phyloP scores from a whole-genome alignment of 2,329 filamentous ascomycete species.

The Fonsecaea multimorphosa region DNA sequence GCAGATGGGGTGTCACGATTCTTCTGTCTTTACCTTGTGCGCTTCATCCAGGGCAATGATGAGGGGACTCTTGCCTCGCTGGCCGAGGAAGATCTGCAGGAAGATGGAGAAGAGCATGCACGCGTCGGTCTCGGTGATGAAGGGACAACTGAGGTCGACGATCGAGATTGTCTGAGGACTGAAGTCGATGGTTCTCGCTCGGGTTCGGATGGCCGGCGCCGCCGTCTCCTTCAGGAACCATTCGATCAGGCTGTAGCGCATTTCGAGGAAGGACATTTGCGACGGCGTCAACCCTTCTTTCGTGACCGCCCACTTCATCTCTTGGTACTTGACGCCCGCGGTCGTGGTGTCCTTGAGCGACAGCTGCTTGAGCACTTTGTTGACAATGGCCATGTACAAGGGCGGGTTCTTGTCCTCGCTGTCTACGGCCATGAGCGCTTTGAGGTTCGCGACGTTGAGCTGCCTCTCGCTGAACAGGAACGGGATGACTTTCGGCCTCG shows the following conservation, averaged over 20 bases:
- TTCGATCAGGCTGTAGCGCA: conserved; percentile 67
- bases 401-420: conserved; percentile 49
- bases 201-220: not conserved
- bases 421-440: conserved; percentile 61
- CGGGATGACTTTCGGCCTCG: conserved; percentile 51
- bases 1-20: no score
- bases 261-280: conserved; percentile 62
- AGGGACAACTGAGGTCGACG: conserved; percentile 75
- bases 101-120: conserved; percentile 76
- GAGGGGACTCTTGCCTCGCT: conserved; percentile 56
- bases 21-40: conserved; percentile 66
- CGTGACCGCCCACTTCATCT: conserved; percentile 44
- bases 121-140: conserved; percentile 68
- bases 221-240: conserved; percentile 59
- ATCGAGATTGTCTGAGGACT: conserved; percentile 64
- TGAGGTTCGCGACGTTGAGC: conserved; percentile 60
- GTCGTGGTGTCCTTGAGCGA: conserved; percentile 46
- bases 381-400: conserved; percentile 58
- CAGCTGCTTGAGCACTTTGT: conserved; percentile 59
- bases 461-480: conserved; percentile 56
- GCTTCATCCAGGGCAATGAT: conserved; percentile 77
- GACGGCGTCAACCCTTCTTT: conserved; percentile 30
- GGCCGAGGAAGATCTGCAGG: conserved; percentile 68
- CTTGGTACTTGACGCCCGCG: conserved; percentile 52
- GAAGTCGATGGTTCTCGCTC: conserved; percentile 35